A percentile compares a stretch with the other conserved stretches of the same genome.
phyloP scores from a whole-genome alignment of 108 stramenopile genomes.

The Discostella stelligeroides region DNA sequence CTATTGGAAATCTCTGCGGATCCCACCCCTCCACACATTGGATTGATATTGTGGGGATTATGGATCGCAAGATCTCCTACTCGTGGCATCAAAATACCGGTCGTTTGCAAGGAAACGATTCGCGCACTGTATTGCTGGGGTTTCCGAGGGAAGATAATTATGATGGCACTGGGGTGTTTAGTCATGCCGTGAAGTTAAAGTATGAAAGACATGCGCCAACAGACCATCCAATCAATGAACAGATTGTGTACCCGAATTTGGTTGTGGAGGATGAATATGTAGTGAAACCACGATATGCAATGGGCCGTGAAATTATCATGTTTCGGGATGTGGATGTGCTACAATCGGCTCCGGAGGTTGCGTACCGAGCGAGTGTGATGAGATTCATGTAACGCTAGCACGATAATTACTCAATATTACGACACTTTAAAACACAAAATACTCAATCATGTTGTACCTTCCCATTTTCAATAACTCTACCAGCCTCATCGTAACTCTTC shows the following conservation, averaged over 20 bases:
- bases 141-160: conserved; percentile 73
- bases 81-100: conserved; percentile 81
- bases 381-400: conserved; percentile 72
- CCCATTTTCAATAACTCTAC: too few relatives aligned
- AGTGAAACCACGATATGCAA: conserved; percentile 60
- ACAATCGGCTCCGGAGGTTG: conserved; percentile 81
- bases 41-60: conserved; percentile 81
- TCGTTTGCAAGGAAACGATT: conserved; percentile 34
- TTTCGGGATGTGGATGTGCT: conserved; percentile 76
- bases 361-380: conserved; percentile 76
- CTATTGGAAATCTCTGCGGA: conserved; percentile 68
- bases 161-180: conserved; percentile 70
- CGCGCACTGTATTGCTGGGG: conserved; percentile 73
- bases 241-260: conserved; percentile 58
- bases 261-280: conserved; percentile 59
- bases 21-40: conserved; percentile 66
- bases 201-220: conserved; percentile 46
- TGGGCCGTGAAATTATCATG: conserved; percentile 65
- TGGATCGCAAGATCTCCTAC: conserved; percentile 60
- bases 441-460: too few relatives aligned
- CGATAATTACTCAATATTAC: too few relatives aligned
- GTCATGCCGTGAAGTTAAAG: conserved; percentile 63
- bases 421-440: too few relatives aligned
- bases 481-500: too few relatives aligned
- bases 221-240: conserved; percentile 61